Evolutionary conservation across 2,329 filamentous ascomycete species (phyloP).

Genomic region (Conoideocrella luteorostrata): DNA sequence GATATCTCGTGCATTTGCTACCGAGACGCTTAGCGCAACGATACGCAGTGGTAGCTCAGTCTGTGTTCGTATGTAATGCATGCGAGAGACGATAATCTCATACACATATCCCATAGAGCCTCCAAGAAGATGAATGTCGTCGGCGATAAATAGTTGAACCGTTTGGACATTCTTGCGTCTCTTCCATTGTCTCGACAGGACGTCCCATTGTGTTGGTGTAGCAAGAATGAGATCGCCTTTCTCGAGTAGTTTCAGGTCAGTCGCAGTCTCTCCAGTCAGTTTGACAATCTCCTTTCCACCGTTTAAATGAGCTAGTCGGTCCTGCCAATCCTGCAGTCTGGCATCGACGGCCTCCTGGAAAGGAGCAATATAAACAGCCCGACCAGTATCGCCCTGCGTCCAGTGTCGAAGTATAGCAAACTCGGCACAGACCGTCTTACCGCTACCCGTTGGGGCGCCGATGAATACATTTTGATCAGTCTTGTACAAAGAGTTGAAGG

Average conservation of each 20-base stretch:
- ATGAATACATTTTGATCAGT: slow-evolving; percentile 92
- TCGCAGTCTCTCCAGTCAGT: slow-evolving; percentile 85
- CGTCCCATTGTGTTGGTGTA: slow-evolving; percentile 93
- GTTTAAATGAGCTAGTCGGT: slow-evolving; percentile 62
- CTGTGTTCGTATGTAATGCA: slow-evolving; percentile 91
- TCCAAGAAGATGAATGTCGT: slow-evolving; percentile 90
- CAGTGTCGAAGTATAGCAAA: slow-evolving; percentile 88
- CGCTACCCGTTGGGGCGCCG: slow-evolving; percentile 86
- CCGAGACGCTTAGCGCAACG: slow-evolving; percentile 80
- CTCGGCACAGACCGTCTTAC: slow-evolving; percentile 95
- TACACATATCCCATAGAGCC: slow-evolving; percentile 84
- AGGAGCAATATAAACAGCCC: slow-evolving; percentile 89
- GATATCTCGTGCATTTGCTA: slow-evolving; percentile 88
- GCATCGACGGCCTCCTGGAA: slow-evolving; percentile 89
- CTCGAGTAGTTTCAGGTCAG: slow-evolving; percentile 83
- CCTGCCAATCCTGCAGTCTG: slow-evolving; percentile 77
- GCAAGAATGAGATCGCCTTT: slow-evolving; percentile 84
- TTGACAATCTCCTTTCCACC: slow-evolving; percentile 90
- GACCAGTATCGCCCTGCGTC: slow-evolving; percentile 51
- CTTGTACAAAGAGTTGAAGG: slow-evolving; percentile 87
- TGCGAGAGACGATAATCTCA: slow-evolving; percentile 93
- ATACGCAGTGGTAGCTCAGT: slow-evolving; percentile 81
- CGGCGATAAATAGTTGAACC: slow-evolving; percentile 86
- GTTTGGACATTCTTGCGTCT: slow-evolving; percentile 90
- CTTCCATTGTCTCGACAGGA: slow-evolving; percentile 92